Evolutionary conservation across 345 rosid genomes (phyloP), one percentile per base, ranked within the genome.

Genomic region (Cardamine resedifolia): DNA sequence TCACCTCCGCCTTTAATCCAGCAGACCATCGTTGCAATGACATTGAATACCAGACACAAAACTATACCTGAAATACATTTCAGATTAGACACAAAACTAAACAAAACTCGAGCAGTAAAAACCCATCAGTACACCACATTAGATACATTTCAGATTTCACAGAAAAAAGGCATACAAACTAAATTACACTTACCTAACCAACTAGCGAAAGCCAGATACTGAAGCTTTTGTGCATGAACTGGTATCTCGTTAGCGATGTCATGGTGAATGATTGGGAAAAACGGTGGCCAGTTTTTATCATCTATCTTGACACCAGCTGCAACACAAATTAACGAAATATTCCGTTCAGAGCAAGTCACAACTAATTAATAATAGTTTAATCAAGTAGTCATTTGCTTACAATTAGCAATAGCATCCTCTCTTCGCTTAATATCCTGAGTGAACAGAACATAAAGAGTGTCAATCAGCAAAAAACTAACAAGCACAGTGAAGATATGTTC

Each of bases 1-100:
- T 85, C 77, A 92, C 99, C 99, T 26, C 97, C 99, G 31, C 96
- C 95, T 81, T 82, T 87, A 58, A 90, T 85, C 99, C 99, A 96
- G 67, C 88, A 89, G 39, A 92, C 87, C 12, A 77, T 90, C 41
- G 90, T 85, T 16, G 99, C 97, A 81, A 92, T 66, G 56, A 89
- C 81, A 72, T 96, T 96, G 76, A 85, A 96, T 24, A 80, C 75
- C 72, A 96, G 97, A 78, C 97, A 96, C 68, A 92, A 79, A 83
- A 85, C 90, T 58, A 96, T 81, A 58, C 98, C 99, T 96, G 91
- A 82, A 83, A 70, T 6, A n/a, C n/a, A n/a, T 28, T 7, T 9
- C n/a, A n/a, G n/a, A n/a, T n/a, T n/a, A 96, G 97, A 78, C 97
- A 96, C 68, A 92, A 79, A 83, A 85, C 90, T 58, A 96, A 80